Conservation (phyloP, 495 filamentous ascomycete genomes). For the Penicillium crystallinum region DNA sequence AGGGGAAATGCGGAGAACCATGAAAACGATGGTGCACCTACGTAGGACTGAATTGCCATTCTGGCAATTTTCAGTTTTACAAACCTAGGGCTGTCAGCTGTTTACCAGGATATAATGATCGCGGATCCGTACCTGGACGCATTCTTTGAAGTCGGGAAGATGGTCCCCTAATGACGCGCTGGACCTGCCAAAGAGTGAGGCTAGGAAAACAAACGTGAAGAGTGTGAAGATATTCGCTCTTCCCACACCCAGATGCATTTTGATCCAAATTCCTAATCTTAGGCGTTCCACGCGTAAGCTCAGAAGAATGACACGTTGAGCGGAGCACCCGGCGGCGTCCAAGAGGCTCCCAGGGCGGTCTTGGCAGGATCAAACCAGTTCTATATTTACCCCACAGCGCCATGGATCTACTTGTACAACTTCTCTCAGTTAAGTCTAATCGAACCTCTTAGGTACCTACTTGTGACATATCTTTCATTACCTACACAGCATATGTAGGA, state of each 20-base stretch:
- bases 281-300: slow-evolving; percentile 19
- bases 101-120: not conserved
- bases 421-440: not conserved
- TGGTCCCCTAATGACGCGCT: slow-evolving; percentile 78
- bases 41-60: slow-evolving; percentile 42
- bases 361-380: slow-evolving; percentile 18
- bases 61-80: slow-evolving; percentile 73
- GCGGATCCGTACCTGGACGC: slow-evolving; percentile 62
- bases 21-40: slow-evolving; percentile 23
- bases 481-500: too few species aligned
- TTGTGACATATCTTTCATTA: not conserved
- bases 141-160: slow-evolving; percentile 83
- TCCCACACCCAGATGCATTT: slow-evolving; percentile 26
- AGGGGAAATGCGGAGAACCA: not conserved
- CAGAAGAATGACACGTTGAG: slow-evolving; percentile 11
- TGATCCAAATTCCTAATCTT: slow-evolving; percentile 14
- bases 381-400: slow-evolving; percentile 5
- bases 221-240: slow-evolving; percentile 19
- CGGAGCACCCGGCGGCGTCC: slow-evolving; percentile 19
- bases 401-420: not conserved
- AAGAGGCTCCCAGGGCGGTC: slow-evolving; percentile 15
- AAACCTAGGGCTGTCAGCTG: slow-evolving; percentile 54
- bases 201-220: slow-evolving; percentile 33
- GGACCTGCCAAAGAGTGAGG: slow-evolving; percentile 44
- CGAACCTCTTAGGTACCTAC: not conserved